Evolutionary conservation across 2,329 filamentous ascomycete genomes (phyloP).

Genomic region (Tympanopsis confertula): DNA sequence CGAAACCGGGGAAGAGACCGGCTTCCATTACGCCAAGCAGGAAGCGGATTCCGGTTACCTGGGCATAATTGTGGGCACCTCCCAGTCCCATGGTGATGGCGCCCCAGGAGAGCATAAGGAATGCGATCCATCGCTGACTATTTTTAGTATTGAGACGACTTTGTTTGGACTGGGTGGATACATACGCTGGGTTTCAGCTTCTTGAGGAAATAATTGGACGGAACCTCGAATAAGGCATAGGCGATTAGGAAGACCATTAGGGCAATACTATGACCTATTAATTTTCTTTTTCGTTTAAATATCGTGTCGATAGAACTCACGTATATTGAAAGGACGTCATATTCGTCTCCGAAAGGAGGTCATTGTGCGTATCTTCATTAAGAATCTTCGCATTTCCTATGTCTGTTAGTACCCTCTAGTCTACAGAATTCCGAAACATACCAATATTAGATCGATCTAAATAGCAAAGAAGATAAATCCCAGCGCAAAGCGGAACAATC

Average conservation of each 20-base stretch:
- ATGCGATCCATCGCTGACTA: slow-evolving; percentile 30
- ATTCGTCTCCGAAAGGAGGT: slow-evolving; percentile 47
- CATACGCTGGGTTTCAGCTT: slow-evolving; percentile 24
- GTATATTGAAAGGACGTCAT: slow-evolving; percentile 53
- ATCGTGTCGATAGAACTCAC: slow-evolving; percentile 16
- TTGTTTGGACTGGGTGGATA: no score
- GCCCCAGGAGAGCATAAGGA: slow-evolving; percentile 36
- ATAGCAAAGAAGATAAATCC: slow-evolving; percentile 57
- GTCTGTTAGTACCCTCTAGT: slow-evolving; percentile 7
- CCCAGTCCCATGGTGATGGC: slow-evolving; percentile 33
- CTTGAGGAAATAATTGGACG: slow-evolving; percentile 35
- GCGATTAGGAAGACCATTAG: slow-evolving; percentile 34
- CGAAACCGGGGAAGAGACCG: slow-evolving; percentile 14
- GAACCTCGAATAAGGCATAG: slow-evolving; percentile 34
- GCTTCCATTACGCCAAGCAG: slow-evolving; percentile 35
- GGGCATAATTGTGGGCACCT: slow-evolving; percentile 24
- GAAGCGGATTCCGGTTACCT: slow-evolving; percentile 30
- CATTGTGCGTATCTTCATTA: slow-evolving; percentile 45
- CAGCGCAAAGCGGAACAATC: slow-evolving; percentile 51
- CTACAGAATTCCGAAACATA: slow-evolving; percentile 7
- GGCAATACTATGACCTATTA: slow-evolving; percentile 17
- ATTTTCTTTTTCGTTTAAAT: not conserved
- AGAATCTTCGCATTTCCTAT: slow-evolving; percentile 50
- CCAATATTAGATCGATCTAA: slow-evolving; percentile 60
- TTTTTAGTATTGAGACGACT: not conserved